Conservation (phyloP, 441 rosid genomes). For the Jatropha podagrica region DNA sequence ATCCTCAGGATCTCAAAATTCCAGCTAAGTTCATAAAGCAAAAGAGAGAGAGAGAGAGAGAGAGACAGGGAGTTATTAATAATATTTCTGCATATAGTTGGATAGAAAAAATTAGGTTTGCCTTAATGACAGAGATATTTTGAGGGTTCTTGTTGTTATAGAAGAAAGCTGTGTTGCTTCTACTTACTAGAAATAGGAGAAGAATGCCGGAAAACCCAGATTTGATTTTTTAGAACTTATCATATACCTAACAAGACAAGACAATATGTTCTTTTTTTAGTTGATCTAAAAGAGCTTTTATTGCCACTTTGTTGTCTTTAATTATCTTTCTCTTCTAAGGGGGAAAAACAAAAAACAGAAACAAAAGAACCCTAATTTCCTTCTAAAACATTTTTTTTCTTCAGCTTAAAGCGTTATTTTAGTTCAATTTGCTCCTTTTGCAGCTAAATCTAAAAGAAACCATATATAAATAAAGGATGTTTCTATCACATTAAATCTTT, state of each 20-base stretch:
- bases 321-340: background rate
- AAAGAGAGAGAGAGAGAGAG: background rate
- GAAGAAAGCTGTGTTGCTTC: too few relatives aligned
- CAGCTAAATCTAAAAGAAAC: background rate
- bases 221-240: too few relatives aligned
- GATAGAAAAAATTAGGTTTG: background rate
- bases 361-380: constrained; percentile 32
- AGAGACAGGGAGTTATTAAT: background rate
- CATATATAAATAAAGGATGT: background rate
- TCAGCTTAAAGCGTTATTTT: background rate
- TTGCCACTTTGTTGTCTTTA: constrained; percentile 14
- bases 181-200: too few relatives aligned
- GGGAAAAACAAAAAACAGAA: background rate
- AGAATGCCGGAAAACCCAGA: too few relatives aligned
- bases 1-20: constrained; percentile 16
- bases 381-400: background rate
- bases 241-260: constrained; percentile 20
- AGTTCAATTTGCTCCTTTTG: background rate
- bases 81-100: background rate
- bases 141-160: too few relatives aligned
- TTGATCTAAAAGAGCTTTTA: constrained; percentile 15
- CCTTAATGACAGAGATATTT: background rate
- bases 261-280: constrained; percentile 19
- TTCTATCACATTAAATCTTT: constrained; percentile 17
- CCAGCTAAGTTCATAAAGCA: constrained; percentile 21